Base-by-base conservation (phyloP, 257 asterid genomes). In the Dorcoceras hygrometricum region DNA sequence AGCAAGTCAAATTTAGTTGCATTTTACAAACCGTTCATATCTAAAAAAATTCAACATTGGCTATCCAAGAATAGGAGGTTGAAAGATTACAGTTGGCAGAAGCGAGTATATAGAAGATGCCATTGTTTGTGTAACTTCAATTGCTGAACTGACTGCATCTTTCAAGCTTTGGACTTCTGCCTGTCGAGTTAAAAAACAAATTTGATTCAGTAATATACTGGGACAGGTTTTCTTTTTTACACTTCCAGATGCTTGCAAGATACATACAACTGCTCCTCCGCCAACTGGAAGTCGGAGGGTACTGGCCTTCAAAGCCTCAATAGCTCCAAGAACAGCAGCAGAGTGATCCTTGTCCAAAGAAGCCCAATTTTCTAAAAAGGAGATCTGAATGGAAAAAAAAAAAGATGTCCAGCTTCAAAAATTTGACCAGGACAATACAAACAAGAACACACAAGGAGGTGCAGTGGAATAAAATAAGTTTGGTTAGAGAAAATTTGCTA, bases 131-230 rank as follows among this genome's bases (percentile, higher is more conserved):
- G 53, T 46, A 16, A 46, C 20, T 46, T 46, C 53, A 16, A 46
- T 8, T 14, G 53, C 53, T 16, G 53, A 46, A 46, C 53, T 20
- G 8, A 46, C 16, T 46, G 53, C 53, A 16, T 46, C 53, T 46
- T 46, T 16, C 53, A 46, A 46, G 53, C 53, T 46, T 46, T 46
- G 53, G 53, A 46, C 53, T 46, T 46, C 53, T 46, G 53, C 20
- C 53, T 46, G 53, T 46, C 53, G 5, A 46, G 8, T 14, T 16
- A 0, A 16, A 46, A 46, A 46, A 16, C 20, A 16, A 46, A 46
- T 16, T 16, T 46, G 53, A 46, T 46, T 46, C 1, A 4, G 53
- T 46, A 46, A 12, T 3, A 10, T 43, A 3, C 4, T 46, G 20
- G 19, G 19, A 46, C 53, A 14, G 16, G 50, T 11, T 39, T 46